A percentile compares a stretch with the other conserved stretches of the same genome.
These are phyloP conservation scores for Metschnikowia kofuensis DNA, from an alignment of 805 yeast genomes.

Conservation along the genomic window DNA sequence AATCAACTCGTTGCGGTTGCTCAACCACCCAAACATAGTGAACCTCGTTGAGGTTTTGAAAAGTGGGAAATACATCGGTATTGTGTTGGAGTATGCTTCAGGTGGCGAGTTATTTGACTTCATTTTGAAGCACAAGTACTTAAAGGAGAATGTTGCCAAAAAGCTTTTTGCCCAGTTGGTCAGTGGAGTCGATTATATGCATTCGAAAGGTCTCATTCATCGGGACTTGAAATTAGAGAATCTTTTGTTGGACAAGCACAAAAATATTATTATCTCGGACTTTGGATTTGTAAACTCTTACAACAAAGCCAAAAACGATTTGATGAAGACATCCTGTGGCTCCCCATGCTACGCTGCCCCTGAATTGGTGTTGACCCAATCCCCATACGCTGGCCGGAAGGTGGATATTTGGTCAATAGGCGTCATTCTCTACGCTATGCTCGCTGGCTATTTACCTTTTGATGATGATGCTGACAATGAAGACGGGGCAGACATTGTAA, in stretches of 20 bases:
- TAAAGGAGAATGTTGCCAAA: constrained; percentile 86
- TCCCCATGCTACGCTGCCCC: constrained; percentile 99
- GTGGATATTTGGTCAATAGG: constrained; percentile 98
- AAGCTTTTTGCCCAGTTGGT: constrained; percentile 88
- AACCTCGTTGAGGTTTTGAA: constrained; percentile 88
- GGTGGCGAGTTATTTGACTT: constrained; percentile 97
- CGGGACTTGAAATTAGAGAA: constrained; percentile 76
- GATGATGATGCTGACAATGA: constrained; percentile 97
- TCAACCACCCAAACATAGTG: constrained; percentile 93
- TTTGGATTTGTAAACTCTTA: constrained; percentile 95
- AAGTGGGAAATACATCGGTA: constrained; percentile 92
- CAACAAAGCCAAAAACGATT: constrained; percentile 52
- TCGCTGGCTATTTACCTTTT: constrained; percentile 95
- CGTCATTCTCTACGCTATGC: constrained; percentile 91
- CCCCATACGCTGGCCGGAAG: constrained; percentile 86
- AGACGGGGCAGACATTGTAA: constrained; percentile 90
- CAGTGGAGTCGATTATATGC: constrained; percentile 89
- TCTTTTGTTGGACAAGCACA: constrained; percentile 76
- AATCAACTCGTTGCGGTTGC: constrained; percentile 80
- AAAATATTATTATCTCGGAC: constrained; percentile 82
- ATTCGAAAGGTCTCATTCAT: constrained; percentile 75
- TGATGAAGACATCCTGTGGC: constrained; percentile 95
- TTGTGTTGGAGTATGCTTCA: constrained; percentile 92
- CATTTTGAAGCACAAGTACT: constrained; percentile 78
- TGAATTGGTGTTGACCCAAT: constrained; percentile 82